Base-by-base conservation (phyloP, 768 basidiomycete genomes). In the Pleurotus cornucopiae region DNA sequence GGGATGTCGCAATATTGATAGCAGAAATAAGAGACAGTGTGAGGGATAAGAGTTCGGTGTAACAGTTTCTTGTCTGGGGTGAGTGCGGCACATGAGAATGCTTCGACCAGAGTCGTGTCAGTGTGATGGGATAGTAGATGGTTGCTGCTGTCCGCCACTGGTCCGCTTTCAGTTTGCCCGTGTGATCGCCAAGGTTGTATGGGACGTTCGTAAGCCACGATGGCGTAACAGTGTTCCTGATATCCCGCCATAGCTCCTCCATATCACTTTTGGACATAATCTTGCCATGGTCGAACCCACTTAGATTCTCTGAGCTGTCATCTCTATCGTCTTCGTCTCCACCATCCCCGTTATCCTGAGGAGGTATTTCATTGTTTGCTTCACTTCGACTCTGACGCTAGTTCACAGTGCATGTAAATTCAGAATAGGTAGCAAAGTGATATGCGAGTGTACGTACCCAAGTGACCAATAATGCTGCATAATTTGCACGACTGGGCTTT, bases 151-250 rank as follows among this genome's bases (percentile, higher is more conserved):
- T 48, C 20, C 62, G 20, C 67, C 67, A 68, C 45, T 69, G 61
- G 46, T 68, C 63, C 1, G 64, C 65, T 48, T 68, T 68, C 4
- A 67, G 57, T 37, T 66, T 69, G 5, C 67, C 58, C 13, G 47
- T 37, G 13, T 49, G 44, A 4, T 58, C 57, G 5, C 55, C 56
- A n/a, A 56, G 13, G 4, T 58, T 34, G 37, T 41, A 11, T 2
- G 61, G 57, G 6, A 56, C 57, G 7, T 44, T 44, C 1, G 60
- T 54, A 48, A 58, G 40, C 57, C 57, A 60, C 0, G 57, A 57
- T 6, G 60, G 60, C 25, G 54, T 53, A 2, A 58, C 38, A n/a
- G 54, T 46, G 4, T 18, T 30, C 1, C 23, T 45, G 20, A 60
- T 49, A 46, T 49, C 54, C 4, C 38, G 2, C 57, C 60, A 48